A percentile compares a stretch with the other conserved stretches of the same genome.
phyloP scores from a whole-genome alignment of 1,284 basidiomycete species.

The Mycena citricolor region DNA sequence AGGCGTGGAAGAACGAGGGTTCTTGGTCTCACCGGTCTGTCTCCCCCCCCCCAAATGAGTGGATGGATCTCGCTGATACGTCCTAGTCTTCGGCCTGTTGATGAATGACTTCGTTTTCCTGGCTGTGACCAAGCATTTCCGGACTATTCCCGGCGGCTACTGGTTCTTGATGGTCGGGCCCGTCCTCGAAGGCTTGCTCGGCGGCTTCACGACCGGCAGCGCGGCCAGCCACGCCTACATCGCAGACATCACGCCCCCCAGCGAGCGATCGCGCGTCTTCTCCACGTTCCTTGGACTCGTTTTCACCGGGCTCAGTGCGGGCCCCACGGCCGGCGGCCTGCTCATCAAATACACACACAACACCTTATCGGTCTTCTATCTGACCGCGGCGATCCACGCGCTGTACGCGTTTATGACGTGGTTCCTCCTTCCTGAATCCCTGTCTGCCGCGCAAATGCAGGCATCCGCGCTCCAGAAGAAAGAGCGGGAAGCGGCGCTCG shows the following conservation, averaged over 20 bases:
- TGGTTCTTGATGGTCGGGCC: slow-evolving; percentile 80
- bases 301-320: slow-evolving; percentile 68
- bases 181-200: slow-evolving; percentile 73
- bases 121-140: slow-evolving; percentile 58
- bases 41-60: slow-evolving; percentile 60
- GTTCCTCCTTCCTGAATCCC: slow-evolving; percentile 75
- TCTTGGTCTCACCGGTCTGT: slow-evolving; percentile 4
- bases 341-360: slow-evolving; percentile 41
- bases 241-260: slow-evolving; percentile 55
- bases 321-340: slow-evolving; percentile 70
- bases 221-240: slow-evolving; percentile 64
- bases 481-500: slow-evolving; percentile 23
- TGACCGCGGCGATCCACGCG: slow-evolving; percentile 49
- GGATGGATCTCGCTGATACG: no score
- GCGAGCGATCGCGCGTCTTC: slow-evolving; percentile 2
- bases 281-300: slow-evolving; percentile 33
- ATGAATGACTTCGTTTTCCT: slow-evolving; percentile 69
- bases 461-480: slow-evolving; percentile 36
- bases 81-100: slow-evolving; percentile 65
- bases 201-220: slow-evolving; percentile 56
- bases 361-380: slow-evolving; percentile 72
- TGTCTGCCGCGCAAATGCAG: slow-evolving; percentile 47
- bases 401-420: slow-evolving; percentile 52
- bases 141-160: slow-evolving; percentile 74
- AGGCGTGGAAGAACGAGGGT: no score